These are phyloP conservation scores for Phytophthora pseudosyringae DNA, from an alignment of 352 stramenopile species.

Conservation along the genomic window DNA sequence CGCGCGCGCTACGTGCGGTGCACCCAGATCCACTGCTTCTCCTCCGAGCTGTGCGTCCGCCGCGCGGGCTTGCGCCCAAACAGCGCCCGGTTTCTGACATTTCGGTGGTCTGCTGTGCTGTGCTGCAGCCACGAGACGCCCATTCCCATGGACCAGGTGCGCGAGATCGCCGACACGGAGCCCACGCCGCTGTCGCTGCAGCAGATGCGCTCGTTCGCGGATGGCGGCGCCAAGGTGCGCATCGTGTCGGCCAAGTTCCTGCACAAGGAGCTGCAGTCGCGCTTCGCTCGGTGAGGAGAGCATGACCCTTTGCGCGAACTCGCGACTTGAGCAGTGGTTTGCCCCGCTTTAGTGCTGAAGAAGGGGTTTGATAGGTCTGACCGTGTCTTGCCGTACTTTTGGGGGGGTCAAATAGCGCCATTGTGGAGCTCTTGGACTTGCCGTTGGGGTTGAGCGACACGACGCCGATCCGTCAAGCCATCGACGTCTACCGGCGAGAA, in stretches of 20 bases:
- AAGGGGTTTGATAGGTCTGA: conserved; percentile 2
- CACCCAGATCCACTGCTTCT: conserved; percentile 17
- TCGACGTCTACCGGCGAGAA: conserved; percentile 68
- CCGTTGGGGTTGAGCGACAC: conserved; percentile 73
- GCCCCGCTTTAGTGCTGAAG: background rate
- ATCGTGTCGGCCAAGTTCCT: conserved; percentile 74
- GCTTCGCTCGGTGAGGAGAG: conserved; percentile 59
- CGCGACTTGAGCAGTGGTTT: background rate
- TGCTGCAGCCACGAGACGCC: conserved; percentile 22
- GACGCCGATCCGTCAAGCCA: conserved; percentile 61
- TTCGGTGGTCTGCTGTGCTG: conserved; percentile 13
- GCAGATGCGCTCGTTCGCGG: conserved; percentile 84
- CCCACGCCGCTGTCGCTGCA: conserved; percentile 79
- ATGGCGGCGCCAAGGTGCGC: conserved; percentile 61
- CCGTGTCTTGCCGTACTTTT: conserved; percentile 5
- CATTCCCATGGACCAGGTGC: conserved; percentile 75
- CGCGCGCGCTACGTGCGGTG: conserved; percentile 1
- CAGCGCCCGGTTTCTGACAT: conserved; percentile 9
- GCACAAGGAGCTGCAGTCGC: conserved; percentile 81
- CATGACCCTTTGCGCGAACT: background rate
- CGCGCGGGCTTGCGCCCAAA: too few relatives aligned
- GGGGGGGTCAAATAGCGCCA: conserved; percentile 32
- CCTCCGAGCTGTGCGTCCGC: conserved; percentile 19
- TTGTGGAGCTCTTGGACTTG: conserved; percentile 79
- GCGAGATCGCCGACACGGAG: conserved; percentile 52